Evolutionary conservation across 805 yeast species (phyloP).

Genomic region (Saccharomyces jurei): DNA sequence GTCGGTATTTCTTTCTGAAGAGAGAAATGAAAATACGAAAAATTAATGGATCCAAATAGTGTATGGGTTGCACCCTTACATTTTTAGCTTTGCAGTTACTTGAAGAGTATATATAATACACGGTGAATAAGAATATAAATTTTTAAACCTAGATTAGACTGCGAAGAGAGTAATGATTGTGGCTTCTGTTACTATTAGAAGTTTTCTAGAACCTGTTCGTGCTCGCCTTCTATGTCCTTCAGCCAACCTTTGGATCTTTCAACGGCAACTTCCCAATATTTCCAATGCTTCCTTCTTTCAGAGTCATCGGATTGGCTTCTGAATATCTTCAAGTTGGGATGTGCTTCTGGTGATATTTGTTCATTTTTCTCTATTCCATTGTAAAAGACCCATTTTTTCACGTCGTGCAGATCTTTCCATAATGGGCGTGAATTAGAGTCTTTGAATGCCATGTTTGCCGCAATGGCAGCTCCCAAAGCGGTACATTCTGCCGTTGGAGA

Average conservation of each 20-base stretch:
- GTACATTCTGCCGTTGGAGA: slow-evolving; percentile 85
- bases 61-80: background rate
- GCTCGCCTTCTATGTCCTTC: slow-evolving; percentile 12
- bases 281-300: slow-evolving; percentile 58
- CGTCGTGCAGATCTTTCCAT: slow-evolving; percentile 73
- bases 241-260: slow-evolving; percentile 80
- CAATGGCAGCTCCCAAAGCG: slow-evolving; percentile 93
- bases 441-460: slow-evolving; percentile 65
- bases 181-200: background rate
- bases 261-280: slow-evolving; percentile 78
- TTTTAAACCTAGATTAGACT: background rate
- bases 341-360: slow-evolving; percentile 11
- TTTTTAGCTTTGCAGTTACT: background rate
- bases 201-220: background rate
- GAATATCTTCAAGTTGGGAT: slow-evolving; percentile 30
- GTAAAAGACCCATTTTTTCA: slow-evolving; percentile 83
- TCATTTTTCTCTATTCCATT: slow-evolving; percentile 56
- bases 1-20: background rate
- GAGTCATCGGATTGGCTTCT: slow-evolving; percentile 41
- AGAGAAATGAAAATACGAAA: background rate
- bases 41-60: background rate
- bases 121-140: background rate
- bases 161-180: background rate
- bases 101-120: background rate
- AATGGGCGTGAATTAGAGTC: slow-evolving; percentile 48